Evolutionary conservation across 768 basidiomycete genomes (phyloP), one percentile per base, ranked within the genome.

Genomic region (Wakefieldia striispora): DNA sequence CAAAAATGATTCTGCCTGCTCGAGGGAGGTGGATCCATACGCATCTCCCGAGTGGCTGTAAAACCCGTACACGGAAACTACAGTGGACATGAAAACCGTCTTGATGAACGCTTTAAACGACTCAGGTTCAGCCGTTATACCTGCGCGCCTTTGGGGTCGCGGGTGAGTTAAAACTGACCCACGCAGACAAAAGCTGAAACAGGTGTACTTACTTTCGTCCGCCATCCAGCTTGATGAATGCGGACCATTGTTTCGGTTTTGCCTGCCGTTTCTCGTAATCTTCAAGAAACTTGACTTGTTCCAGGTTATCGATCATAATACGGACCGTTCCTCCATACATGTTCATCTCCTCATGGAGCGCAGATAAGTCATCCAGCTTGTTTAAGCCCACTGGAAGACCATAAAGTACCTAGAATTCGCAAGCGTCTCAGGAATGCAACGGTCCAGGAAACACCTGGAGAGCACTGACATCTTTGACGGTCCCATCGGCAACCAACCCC

Each of bases 31-130:
- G 3, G 92, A 91, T 2, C 77, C 83, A 58, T 93, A 94, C 1
- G 88, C 76, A 58, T 88, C 75, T 39, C 87, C 84, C 0, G 84
- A 83, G 66, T 92, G 91, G 46, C 80, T 82, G 55, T 93, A 94
- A 66, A 93, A 93, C 6, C 91, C 90, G 64, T 83, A 81, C n/a
- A 93, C 72, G 3, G 76, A 78, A 24, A 88, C 70, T 6, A 66
- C 74, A 7, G 78, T 65, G 1, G 88, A 86, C 4, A 64, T 67
- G 31, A 87, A 68, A 12, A 85, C 71, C 4, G 67, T 61, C 45
- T 69, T 68, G 40, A 92, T 64, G 45, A 92, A 74, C 9, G 69
- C 66, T 39, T 74, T 72, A 60, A 93, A 85, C 9, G 68, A 69
- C 11, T 74, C 68, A 10, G 84, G 80, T 3, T 68, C 65, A 1